A percentile compares a stretch with the other conserved stretches of the same genome.
These are phyloP conservation scores for Xylaria sp. DNA, from an alignment of 495 filamentous ascomycete genomes.

Conservation along the genomic window DNA sequence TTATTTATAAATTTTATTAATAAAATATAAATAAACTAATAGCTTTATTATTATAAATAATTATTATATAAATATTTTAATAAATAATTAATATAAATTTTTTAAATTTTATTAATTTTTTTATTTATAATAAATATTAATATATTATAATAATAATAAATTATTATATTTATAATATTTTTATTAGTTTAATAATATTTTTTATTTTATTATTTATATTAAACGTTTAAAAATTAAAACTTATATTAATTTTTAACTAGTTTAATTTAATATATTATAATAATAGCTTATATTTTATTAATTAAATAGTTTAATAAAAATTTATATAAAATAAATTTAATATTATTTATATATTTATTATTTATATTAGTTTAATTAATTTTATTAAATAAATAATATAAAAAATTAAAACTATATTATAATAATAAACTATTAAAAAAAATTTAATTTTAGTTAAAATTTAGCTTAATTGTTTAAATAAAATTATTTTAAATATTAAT, in stretches of 20 bases:
- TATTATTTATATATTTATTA: not conserved
- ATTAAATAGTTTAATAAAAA: not conserved
- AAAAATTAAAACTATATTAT: too few relatives aligned
- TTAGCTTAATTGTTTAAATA: not conserved
- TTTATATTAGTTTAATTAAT: too few relatives aligned
- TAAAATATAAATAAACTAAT: not conserved
- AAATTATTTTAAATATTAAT: not conserved
- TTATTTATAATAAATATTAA: not conserved
- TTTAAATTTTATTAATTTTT: not conserved
- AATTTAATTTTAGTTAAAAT: too few relatives aligned
- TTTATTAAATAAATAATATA: too few relatives aligned
- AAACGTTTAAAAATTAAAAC: not conserved
- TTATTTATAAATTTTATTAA: not conserved
- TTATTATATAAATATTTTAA: not conserved
- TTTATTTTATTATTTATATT: not conserved
- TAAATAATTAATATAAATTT: not conserved
- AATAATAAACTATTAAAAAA: too few relatives aligned
- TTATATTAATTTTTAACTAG: not conserved
- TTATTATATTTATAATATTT: constrained; percentile 2
- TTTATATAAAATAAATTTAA: not conserved
- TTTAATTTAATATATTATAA: not conserved
- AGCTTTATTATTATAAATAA: not conserved
- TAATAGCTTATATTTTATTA: not conserved
- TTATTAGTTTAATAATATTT: not conserved
- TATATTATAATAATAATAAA: constrained; percentile 3